Evolutionary conservation across 2,329 filamentous ascomycete genomes (phyloP), one percentile per base, ranked within the genome.

Genomic region (Didymella sp.): DNA sequence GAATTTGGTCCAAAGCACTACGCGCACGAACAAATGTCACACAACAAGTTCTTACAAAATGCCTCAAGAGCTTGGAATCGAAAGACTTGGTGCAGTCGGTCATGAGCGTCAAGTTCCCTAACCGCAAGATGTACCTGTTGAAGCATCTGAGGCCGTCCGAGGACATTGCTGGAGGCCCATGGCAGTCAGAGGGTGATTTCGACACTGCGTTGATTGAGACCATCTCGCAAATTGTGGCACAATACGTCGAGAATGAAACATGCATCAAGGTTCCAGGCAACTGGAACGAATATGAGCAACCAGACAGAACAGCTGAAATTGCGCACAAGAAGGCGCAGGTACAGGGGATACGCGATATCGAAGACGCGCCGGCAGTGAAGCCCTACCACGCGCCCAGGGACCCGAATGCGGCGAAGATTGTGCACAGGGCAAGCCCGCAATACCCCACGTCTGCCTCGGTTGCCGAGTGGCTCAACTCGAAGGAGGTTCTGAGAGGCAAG

Each of bases 111-210:
- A 92, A 96, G 78, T 89, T 90, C 72, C 91, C 92, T 25, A 90
- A 89, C 64, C 90, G 95, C 73, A 96, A 96, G 79, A 96, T 96
- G 85, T 99, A 95, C 82, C 96, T 99, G 84, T 88, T 96, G 71
- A 87, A 89, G 51, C 88, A 89, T 61, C 85, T 99, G 59, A 86
- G 87, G 11, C 94, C 95, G 0, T 91, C 89, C 51, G 93, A 97
- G 60, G 90, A 95, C 60, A 91, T 96, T 43, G 96, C 92, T 0
- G 95, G 95, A 44, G 95, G 95, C 1, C 90, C 92, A 8, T 99
- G 94, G 91, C 97, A 95, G 75, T 93, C 91, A 7, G 92, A 96
- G 61, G 91, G 92, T 49, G 90, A 93, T 63, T 84, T 98, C 12
- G 95, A 99, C 76, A 88, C 90, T 62, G 90, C 89, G 56, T 91